Conservation (phyloP, 768 basidiomycete genomes). For the Pisolithus microcarpus region DNA sequence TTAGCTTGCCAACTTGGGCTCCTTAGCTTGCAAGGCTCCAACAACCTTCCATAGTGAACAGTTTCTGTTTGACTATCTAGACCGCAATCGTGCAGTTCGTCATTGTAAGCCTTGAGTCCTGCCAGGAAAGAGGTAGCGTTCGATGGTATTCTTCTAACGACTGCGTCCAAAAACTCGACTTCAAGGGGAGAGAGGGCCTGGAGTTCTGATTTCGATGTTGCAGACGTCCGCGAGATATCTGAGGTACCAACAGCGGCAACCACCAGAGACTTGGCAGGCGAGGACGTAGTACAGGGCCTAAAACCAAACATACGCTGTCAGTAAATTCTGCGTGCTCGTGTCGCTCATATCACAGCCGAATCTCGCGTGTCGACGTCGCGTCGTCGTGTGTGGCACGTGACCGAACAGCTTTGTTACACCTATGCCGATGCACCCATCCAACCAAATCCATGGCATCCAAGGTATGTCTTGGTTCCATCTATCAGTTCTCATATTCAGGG, state of each 20-base stretch:
- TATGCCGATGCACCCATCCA: too few species aligned
- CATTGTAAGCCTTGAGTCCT: constrained; percentile 82
- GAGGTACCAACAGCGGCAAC: constrained; percentile 13
- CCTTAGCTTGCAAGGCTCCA: constrained; percentile 77
- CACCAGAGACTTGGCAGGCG: constrained; percentile 30
- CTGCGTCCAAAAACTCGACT: constrained; percentile 65
- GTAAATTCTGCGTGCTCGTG: not conserved
- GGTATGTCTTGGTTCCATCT: too few species aligned
- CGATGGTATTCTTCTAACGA: constrained; percentile 56
- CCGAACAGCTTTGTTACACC: too few species aligned
- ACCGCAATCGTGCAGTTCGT: constrained; percentile 64
- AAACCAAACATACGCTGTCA: too few species aligned
- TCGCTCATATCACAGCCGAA: not conserved
- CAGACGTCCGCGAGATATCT: constrained; percentile 37
- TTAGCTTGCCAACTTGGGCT: constrained; percentile 77
- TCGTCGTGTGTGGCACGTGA: not conserved
- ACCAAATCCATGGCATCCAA: too few species aligned
- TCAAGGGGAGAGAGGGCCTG: constrained; percentile 46
- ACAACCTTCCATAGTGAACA: constrained; percentile 70
- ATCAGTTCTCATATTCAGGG: too few species aligned
- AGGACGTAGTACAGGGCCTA: too few species aligned
- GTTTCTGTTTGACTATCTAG: constrained; percentile 71
- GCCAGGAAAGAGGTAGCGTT: constrained; percentile 69
- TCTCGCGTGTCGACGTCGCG: not conserved
- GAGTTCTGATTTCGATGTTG: constrained; percentile 42